Conservation (phyloP, 768 basidiomycete species). For the Hemileccinum rubropunctum region DNA sequence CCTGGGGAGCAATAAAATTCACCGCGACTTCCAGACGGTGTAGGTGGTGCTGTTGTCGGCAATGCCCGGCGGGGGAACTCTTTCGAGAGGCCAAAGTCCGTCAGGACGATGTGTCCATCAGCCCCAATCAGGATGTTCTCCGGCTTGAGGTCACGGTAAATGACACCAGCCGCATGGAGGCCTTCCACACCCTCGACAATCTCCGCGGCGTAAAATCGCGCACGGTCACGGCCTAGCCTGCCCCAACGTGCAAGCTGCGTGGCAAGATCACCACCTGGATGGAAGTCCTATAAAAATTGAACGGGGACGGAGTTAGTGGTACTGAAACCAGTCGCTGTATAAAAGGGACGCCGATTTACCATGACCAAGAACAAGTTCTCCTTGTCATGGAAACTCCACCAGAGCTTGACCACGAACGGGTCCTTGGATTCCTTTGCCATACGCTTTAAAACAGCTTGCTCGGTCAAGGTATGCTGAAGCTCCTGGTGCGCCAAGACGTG, state of each 20-base stretch:
- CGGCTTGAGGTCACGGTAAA: conserved; percentile 96
- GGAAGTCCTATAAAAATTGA: conserved; percentile 66
- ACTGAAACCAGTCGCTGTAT: conserved; percentile 6
- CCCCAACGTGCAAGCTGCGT: conserved; percentile 98
- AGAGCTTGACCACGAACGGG: conserved; percentile 93
- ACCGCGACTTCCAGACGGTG: conserved; percentile 49
- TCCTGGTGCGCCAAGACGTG: conserved; percentile 97
- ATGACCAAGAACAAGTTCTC: conserved; percentile 97
- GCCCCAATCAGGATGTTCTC: conserved; percentile 94
- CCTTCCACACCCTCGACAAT: conserved; percentile 97
- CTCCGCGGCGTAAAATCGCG: conserved; percentile 96
- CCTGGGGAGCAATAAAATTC: conserved; percentile 52
- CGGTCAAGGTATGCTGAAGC: conserved; percentile 92
- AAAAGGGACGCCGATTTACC: conserved; percentile 42
- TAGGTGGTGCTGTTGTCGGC: conserved; percentile 51
- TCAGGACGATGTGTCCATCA: conserved; percentile 94
- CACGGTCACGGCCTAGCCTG: conserved; percentile 86
- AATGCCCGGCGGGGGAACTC: conserved; percentile 68
- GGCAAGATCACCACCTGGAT: conserved; percentile 94
- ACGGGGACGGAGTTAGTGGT: conserved; percentile 14
- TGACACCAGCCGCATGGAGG: conserved; percentile 89
- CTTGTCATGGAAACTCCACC: conserved; percentile 98
- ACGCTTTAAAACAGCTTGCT: conserved; percentile 91
- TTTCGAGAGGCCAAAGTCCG: conserved; percentile 94
- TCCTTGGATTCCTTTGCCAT: conserved; percentile 89